Percentiles rank a stretch among this genome's conserved stretches.
Evolutionary conservation across 2,329 filamentous ascomycete species (phyloP).

Genomic region (Orbilia ellipsospora): DNA sequence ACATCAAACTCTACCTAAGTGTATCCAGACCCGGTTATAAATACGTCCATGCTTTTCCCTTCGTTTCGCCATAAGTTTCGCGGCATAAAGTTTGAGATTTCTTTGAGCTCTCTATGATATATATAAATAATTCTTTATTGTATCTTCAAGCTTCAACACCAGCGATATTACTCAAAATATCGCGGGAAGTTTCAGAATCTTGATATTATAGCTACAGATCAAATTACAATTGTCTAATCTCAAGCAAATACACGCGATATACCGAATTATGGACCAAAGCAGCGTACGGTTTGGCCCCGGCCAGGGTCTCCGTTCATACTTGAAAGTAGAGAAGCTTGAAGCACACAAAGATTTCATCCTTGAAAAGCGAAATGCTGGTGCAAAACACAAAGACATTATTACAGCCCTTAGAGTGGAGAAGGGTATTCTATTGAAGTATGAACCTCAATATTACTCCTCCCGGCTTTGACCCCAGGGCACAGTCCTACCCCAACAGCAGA

Average conservation of each 20-base stretch:
- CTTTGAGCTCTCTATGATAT: no score
- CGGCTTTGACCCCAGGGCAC: neutral
- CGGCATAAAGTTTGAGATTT: no score
- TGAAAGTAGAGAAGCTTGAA: conserved; percentile 19
- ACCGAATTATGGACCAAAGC: neutral
- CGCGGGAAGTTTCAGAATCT: no score
- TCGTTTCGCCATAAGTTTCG: no score
- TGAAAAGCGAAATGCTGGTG: conserved; percentile 7
- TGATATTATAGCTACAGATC: no score
- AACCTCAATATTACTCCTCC: neutral
- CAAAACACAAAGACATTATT: conserved; percentile 11
- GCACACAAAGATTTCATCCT: conserved; percentile 12
- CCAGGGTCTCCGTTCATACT: conserved; percentile 5
- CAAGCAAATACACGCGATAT: neutral
- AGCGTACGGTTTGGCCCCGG: neutral
- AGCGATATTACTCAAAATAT: no score
- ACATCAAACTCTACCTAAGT: no score
- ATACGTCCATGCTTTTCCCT: no score
- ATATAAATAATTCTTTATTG: no score
- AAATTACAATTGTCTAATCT: neutral
- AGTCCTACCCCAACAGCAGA: no score
- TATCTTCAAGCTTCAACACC: no score
- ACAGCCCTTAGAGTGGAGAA: conserved; percentile 1
- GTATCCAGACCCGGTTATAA: no score
- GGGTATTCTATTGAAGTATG: conserved; percentile 12